Percentiles rank a stretch among this genome's conserved stretches.
Evolutionary conservation across 164 flowering plant genomes (phyloP).

Genomic region (Euptelea pleiosperma): DNA sequence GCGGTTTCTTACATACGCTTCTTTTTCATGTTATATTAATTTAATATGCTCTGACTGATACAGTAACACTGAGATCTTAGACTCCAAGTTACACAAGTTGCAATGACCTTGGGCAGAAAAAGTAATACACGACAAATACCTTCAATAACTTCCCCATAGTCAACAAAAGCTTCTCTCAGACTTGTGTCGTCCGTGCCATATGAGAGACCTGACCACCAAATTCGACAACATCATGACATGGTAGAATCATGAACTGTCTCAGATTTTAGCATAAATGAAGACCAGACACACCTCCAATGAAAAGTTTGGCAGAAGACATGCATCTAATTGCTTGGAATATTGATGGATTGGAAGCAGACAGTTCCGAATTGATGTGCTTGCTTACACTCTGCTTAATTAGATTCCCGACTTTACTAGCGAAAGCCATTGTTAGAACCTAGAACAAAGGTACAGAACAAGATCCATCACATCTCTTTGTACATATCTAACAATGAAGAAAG

Average conservation of each 20-base stretch:
- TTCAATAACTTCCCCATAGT: constrained; percentile 44
- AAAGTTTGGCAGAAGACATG: constrained; percentile 53
- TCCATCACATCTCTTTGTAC: neutral
- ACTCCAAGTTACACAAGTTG: neutral
- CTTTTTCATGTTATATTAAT: too few species aligned
- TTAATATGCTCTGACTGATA: too few species aligned
- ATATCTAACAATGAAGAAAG: neutral
- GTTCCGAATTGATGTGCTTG: constrained; percentile 22
- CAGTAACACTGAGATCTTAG: too few species aligned
- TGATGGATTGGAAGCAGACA: constrained; percentile 32
- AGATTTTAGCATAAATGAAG: neutral
- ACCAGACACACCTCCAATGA: constrained; percentile 43
- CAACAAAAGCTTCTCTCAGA: constrained; percentile 36
- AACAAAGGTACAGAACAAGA: neutral
- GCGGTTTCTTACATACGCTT: too few species aligned
- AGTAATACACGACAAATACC: constrained; percentile 21
- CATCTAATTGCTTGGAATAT: constrained; percentile 42
- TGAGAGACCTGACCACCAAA: constrained; percentile 33
- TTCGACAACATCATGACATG: neutral
- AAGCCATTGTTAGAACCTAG: constrained; percentile 32
- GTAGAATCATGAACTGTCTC: neutral
- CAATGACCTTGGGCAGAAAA: neutral
- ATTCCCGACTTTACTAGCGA: constrained; percentile 38
- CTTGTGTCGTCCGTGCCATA: constrained; percentile 39
- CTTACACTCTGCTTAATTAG: constrained; percentile 34